Evolutionary conservation across 1,139 yeast species (phyloP), one percentile per base, ranked within the genome.

Genomic region (Taiozyma sp.): DNA sequence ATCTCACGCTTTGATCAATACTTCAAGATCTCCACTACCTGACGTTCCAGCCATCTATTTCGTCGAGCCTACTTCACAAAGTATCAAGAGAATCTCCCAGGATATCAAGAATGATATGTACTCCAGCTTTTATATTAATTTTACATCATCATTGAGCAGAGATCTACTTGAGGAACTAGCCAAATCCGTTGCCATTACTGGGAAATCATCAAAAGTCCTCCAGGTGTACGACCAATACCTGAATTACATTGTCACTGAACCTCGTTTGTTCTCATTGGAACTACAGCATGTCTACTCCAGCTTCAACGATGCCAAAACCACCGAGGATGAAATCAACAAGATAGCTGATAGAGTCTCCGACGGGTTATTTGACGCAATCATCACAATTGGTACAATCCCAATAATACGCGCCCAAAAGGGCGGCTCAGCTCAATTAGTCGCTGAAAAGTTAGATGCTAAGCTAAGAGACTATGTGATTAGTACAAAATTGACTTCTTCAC

Each of bases 21-120:
- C 88, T 47, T 80, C 79, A 51, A 74, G 99, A 56, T 80, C 91
- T 26, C 79, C 93, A 2, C 75, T 93, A 50, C 89, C 96, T 1
- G 99, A 93, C 62, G 98, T 91, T 9, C 97, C 98, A 1, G 99
- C 83, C 4, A 81, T 95, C 46, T 93, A 95, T 69, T 91, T 95
- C 61, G 83, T 93, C 44, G 87, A 88, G 53, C 99, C 99, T 5
- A 87, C 95, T 0, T 72, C 76, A 39, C 91, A 81, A 48, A 95
- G 93, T 64, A 74, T 93, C 46, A 70, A 79, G 44, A 64, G 70
- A 28, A 85, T 93, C 39, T 77, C 89, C 21, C 78, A 80, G 47
- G 99, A 95, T 64, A 70, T 95, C 53, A 76, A 78, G 40, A 72
- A 72, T 46, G 95, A 88, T 55, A 81, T 83, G 56, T 93, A 95